These are phyloP conservation scores for Dryadomyces sulphureus DNA, from an alignment of 2,329 filamentous ascomycete genomes.

Conservation along the genomic window DNA sequence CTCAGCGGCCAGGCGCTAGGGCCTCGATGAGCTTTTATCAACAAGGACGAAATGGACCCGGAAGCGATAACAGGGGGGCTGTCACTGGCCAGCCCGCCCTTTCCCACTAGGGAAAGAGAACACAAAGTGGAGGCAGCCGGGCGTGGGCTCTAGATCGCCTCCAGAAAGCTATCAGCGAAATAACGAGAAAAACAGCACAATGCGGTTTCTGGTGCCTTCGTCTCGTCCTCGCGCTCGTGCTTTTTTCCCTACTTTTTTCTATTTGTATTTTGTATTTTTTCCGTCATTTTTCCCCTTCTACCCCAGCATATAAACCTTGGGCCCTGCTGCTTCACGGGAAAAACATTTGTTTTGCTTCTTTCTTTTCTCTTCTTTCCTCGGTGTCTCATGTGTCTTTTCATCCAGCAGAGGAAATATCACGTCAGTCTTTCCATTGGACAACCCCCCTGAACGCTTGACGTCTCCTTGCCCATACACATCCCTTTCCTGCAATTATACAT, in stretches of 20 bases:
- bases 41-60: not conserved
- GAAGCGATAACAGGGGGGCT: not conserved
- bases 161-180: constrained; percentile 1
- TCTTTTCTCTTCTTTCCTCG: not conserved
- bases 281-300: no score
- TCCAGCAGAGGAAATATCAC: not conserved
- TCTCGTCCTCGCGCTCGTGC: constrained; percentile 4
- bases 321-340: not conserved
- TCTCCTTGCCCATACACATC: not conserved
- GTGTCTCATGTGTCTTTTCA: not conserved
- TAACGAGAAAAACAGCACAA: not conserved
- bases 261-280: not conserved
- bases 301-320: not conserved
- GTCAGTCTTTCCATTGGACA: not conserved
- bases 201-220: not conserved
- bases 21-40: not conserved
- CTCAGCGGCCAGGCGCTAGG: not conserved
- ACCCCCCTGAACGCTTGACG: not conserved
- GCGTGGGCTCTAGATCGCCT: constrained; percentile 3
- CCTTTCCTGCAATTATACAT: no score
- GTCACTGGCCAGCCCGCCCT: not conserved
- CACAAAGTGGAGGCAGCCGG: not conserved
- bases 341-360: not conserved
- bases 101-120: not conserved
- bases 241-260: not conserved